A percentile compares a stretch with the other conserved stretches of the same genome.
phyloP scores from a whole-genome alignment of 495 filamentous ascomycete species.

The Neurospora sp. region DNA sequence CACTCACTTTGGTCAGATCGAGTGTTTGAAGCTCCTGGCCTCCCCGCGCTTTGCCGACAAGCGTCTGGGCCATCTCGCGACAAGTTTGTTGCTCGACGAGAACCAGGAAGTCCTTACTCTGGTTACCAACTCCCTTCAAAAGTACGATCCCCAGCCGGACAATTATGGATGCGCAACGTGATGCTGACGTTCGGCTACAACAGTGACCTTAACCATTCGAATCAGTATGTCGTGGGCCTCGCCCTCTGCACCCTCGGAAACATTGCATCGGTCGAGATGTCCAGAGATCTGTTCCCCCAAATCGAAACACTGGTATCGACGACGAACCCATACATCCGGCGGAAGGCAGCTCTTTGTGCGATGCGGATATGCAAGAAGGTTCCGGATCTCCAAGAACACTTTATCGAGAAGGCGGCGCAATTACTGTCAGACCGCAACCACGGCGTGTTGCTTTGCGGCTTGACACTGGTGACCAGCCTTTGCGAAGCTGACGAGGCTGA shows the following conservation, averaged over 20 bases:
- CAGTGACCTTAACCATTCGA: slow-evolving; percentile 92
- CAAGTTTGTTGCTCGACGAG: slow-evolving; percentile 92
- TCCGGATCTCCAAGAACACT: slow-evolving; percentile 93
- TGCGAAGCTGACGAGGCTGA: slow-evolving; percentile 90
- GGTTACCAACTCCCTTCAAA: slow-evolving; percentile 94
- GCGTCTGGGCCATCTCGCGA: slow-evolving; percentile 88
- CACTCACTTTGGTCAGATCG: slow-evolving; percentile 98
- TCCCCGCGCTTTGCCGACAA: slow-evolving; percentile 98
- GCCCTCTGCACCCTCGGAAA: slow-evolving; percentile 93
- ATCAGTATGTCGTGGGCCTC: slow-evolving; percentile 96
- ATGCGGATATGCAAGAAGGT: slow-evolving; percentile 99
- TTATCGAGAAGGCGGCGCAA: slow-evolving; percentile 82
- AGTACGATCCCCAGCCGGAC: slow-evolving; percentile 43
- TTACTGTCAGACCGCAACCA: slow-evolving; percentile 89
- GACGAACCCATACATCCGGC: slow-evolving; percentile 90
- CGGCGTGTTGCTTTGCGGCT: slow-evolving; percentile 82
- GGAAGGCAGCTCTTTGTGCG: slow-evolving; percentile 98
- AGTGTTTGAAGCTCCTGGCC: slow-evolving; percentile 94
- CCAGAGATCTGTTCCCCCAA: slow-evolving; percentile 92
- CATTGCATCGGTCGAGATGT: slow-evolving; percentile 97
- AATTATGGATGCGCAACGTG: not conserved
- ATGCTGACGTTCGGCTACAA: slow-evolving; percentile 21
- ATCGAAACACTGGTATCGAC: slow-evolving; percentile 84
- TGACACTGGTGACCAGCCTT: slow-evolving; percentile 84
- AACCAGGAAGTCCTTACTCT: slow-evolving; percentile 96